Conservation (phyloP, 1,284 basidiomycete species). For the Cutaneotrichosporon mucoides region DNA sequence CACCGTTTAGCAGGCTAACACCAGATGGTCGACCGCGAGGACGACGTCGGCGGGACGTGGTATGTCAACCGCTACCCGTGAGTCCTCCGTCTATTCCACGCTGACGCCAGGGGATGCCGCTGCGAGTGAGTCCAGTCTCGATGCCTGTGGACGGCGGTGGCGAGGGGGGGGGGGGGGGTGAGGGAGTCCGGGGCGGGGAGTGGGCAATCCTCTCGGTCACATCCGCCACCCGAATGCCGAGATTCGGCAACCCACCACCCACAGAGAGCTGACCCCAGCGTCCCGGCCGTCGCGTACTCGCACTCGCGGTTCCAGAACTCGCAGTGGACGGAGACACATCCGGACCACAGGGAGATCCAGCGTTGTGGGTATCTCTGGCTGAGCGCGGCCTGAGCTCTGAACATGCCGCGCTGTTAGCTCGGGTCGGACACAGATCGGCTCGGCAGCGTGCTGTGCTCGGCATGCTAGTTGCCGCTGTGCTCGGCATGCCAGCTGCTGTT, state of each 20-base stretch:
- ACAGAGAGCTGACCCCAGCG: constrained; percentile 12
- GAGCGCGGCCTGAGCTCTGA: not conserved
- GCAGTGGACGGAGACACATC: constrained; percentile 17
- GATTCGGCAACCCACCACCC: too few species aligned
- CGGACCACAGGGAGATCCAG: constrained; percentile 17
- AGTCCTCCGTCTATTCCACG: not conserved
- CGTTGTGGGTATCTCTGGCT: constrained; percentile 4
- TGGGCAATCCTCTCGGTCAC: too few species aligned
- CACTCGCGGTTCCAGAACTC: constrained; percentile 19
- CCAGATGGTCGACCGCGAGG: constrained; percentile 31
- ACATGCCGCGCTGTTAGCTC: too few species aligned
- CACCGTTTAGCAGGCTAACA: not conserved
- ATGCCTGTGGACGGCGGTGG: too few species aligned
- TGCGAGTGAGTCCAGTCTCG: constrained; percentile 29
- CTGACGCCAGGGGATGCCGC: constrained; percentile 28
- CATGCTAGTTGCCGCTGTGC: too few species aligned
- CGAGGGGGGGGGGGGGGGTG: too few species aligned
- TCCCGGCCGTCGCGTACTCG: constrained; percentile 15
- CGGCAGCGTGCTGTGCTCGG: too few species aligned
- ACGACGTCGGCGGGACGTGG: constrained; percentile 32
- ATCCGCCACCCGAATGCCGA: too few species aligned
- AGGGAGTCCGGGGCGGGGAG: too few species aligned
- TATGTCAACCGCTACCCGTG: constrained; percentile 24
- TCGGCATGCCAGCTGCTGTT: too few species aligned
- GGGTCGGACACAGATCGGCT: too few species aligned